Conservation (phyloP, 495 filamentous ascomycete genomes). For the Pyrenula aspistea region DNA sequence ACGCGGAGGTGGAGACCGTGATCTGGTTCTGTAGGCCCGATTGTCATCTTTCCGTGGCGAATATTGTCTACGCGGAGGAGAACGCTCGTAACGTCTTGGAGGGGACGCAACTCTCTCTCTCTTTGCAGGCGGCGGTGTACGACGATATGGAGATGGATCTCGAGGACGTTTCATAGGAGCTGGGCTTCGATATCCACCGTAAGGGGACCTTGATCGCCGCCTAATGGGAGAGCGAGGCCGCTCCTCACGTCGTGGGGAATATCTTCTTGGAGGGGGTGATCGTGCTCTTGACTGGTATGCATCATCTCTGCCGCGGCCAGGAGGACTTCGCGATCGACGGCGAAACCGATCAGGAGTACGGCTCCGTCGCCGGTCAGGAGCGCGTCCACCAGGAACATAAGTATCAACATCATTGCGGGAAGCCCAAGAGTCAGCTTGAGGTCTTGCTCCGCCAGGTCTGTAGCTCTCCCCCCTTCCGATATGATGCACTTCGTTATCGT, state of each 20-base stretch:
- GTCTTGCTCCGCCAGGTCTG: constrained; percentile 33
- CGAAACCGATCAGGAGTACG: constrained; percentile 28
- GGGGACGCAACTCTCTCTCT: constrained; percentile 9
- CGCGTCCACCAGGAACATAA: constrained; percentile 25
- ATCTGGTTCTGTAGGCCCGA: not conserved
- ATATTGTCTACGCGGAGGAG: constrained; percentile 7
- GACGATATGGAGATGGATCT: constrained; percentile 20
- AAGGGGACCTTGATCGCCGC: constrained; percentile 33
- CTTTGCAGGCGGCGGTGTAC: constrained; percentile 19
- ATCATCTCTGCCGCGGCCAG: constrained; percentile 24
- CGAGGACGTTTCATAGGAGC: constrained; percentile 20
- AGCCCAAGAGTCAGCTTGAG: constrained; percentile 26
- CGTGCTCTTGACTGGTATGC: constrained; percentile 24
- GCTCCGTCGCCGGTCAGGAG: constrained; percentile 27
- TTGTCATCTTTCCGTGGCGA: not conserved
- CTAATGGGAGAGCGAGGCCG: constrained; percentile 28
- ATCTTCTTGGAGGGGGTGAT: constrained; percentile 25
- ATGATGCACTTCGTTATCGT: constrained; percentile 2
- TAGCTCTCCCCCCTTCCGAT: constrained; percentile 38
- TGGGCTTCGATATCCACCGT: constrained; percentile 21
- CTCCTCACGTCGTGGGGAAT: constrained; percentile 35
- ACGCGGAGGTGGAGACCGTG: constrained; percentile 6
- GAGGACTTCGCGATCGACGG: constrained; percentile 36
- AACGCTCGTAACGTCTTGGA: constrained; percentile 8
- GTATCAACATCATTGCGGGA: constrained; percentile 32